Percentiles rank a stretch among this genome's conserved stretches.
These are phyloP conservation scores for Thinopyrum elongatum DNA, from an alignment of 176 grass and related monocot genomes.

Conservation along the genomic window DNA sequence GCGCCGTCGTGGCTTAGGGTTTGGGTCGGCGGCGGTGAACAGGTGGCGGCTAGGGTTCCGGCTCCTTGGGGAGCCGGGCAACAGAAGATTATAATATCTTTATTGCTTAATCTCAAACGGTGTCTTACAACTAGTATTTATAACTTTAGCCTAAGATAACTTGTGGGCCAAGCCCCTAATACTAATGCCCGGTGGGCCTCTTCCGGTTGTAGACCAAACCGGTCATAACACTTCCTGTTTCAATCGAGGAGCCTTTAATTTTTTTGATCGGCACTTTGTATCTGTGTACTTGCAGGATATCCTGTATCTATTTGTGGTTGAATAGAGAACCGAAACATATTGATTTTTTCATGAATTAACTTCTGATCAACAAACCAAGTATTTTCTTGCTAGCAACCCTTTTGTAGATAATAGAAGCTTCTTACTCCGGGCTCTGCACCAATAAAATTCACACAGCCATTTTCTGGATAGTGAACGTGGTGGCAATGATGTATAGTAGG, in stretches of 20 bases:
- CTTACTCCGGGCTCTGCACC: not conserved
- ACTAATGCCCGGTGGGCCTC: no score
- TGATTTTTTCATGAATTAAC: not conserved
- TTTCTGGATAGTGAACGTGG: not conserved
- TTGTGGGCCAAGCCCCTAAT: no score
- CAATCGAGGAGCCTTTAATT: not conserved
- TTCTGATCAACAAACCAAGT: not conserved
- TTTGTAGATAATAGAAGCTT: not conserved
- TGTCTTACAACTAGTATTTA: no score
- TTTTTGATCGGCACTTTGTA: not conserved
- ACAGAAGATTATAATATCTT: no score
- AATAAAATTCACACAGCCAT: not conserved
- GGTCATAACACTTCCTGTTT: no score
- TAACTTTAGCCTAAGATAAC: no score
- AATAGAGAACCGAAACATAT: not conserved
- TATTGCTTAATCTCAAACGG: no score
- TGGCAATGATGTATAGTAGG: not conserved
- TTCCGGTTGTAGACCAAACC: no score
- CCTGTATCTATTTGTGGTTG: not conserved
- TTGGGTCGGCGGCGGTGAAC: no score
- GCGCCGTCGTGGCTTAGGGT: no score
- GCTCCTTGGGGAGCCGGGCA: no score
- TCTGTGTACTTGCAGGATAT: not conserved
- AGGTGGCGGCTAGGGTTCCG: no score
- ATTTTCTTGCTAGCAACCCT: not conserved